Conservation (phyloP, 768 basidiomycete species). For the Calocybe indica region DNA sequence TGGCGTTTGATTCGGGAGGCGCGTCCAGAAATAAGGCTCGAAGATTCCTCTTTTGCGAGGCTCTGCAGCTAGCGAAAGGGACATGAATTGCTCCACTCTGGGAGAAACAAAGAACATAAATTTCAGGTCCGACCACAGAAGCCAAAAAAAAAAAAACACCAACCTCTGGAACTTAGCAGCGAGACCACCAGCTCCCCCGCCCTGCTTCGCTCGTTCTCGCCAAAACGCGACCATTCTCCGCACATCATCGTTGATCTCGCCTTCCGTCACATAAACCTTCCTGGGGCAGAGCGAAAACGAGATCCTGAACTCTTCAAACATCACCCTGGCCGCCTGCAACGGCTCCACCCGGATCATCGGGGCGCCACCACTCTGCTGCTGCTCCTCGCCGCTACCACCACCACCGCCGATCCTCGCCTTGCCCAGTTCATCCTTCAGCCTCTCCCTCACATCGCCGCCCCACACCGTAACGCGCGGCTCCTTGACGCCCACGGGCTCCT, state of each 20-base stretch:
- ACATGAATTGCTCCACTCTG: slow-evolving; percentile 75
- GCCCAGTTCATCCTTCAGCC: slow-evolving; percentile 41
- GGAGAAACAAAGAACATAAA: background rate
- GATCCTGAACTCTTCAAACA: slow-evolving; percentile 50
- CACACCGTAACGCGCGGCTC: slow-evolving; percentile 57
- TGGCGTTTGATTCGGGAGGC: slow-evolving; percentile 26
- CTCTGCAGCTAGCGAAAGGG: slow-evolving; percentile 70
- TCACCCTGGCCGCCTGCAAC: slow-evolving; percentile 31
- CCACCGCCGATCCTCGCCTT: slow-evolving; percentile 22
- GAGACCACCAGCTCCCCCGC: slow-evolving; percentile 33
- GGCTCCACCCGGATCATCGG: slow-evolving; percentile 35
- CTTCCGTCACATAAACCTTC: slow-evolving; percentile 25
- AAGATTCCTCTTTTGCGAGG: slow-evolving; percentile 69
- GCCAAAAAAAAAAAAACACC: slow-evolving; percentile 16
- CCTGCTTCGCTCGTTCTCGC: slow-evolving; percentile 39
- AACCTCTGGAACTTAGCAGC: slow-evolving; percentile 60
- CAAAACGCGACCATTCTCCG: slow-evolving; percentile 50
- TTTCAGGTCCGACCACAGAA: background rate
- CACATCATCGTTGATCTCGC: slow-evolving; percentile 39
- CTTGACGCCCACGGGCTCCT: slow-evolving; percentile 21
- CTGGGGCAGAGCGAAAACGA: slow-evolving; percentile 48
- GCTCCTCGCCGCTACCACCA: too few species aligned
- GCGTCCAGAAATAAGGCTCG: slow-evolving; percentile 72
- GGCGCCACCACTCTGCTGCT: too few species aligned
- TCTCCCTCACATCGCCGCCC: slow-evolving; percentile 54